Evolutionary conservation across 352 stramenopile genomes (phyloP).

Genomic region (Pythium utonaiense): DNA sequence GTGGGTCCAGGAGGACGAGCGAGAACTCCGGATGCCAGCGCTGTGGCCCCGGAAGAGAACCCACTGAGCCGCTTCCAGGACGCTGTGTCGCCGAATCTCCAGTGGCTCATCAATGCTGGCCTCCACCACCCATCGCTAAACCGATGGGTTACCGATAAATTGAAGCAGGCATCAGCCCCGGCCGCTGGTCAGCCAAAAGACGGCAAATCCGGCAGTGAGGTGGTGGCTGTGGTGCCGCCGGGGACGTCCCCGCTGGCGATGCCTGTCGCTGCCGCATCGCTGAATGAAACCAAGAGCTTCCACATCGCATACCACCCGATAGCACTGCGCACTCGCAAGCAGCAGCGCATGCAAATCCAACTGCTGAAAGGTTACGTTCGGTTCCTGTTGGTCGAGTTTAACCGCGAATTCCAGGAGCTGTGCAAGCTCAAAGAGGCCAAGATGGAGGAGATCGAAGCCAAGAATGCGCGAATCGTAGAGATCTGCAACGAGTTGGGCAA

Average conservation of each 20-base stretch:
- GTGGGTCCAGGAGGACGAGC: not conserved
- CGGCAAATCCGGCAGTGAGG: not conserved
- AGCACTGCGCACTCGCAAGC: constrained; percentile 69
- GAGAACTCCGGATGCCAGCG: not conserved
- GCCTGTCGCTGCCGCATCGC: constrained; percentile 4
- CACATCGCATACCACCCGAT: constrained; percentile 87
- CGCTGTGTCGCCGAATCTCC: constrained; percentile 40
- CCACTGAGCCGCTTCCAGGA: constrained; percentile 44
- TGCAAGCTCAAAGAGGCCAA: constrained; percentile 71
- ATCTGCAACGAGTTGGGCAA: constrained; percentile 70
- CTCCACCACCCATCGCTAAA: constrained; percentile 41
- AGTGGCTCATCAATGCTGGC: constrained; percentile 58
- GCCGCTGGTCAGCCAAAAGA: not conserved
- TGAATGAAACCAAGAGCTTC: constrained; percentile 45
- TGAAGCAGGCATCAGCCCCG: constrained; percentile 4
- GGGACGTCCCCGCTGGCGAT: constrained; percentile 4
- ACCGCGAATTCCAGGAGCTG: constrained; percentile 80
- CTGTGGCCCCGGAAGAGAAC: constrained; percentile 9
- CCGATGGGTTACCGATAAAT: constrained; percentile 28
- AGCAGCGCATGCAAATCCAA: constrained; percentile 86
- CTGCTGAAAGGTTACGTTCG: constrained; percentile 75
- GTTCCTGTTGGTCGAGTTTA: constrained; percentile 72
- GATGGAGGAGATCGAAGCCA: constrained; percentile 85
- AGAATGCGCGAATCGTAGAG: constrained; percentile 86
- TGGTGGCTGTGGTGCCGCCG: not conserved